Conservation (phyloP, 495 filamentous ascomycete genomes). For the Aspergillus egyptiacus region DNA sequence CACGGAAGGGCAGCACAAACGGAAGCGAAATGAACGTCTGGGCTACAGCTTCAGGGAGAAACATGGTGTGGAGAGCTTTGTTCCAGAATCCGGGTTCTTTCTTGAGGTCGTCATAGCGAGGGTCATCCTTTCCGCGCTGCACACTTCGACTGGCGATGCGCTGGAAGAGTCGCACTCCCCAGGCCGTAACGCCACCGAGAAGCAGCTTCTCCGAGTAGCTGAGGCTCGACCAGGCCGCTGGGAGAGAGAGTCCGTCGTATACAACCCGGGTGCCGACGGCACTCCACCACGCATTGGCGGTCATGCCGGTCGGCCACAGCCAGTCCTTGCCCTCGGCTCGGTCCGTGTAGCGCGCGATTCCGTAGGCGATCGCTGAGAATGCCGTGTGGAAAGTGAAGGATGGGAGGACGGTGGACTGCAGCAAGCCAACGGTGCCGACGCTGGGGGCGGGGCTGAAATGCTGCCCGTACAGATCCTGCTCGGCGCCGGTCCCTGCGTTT, state of each 20-base stretch:
- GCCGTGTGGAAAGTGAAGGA: constrained; percentile 41
- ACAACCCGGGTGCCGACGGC: constrained; percentile 44
- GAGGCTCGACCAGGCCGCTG: constrained; percentile 36
- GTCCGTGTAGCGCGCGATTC: constrained; percentile 40
- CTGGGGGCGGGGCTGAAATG: background rate
- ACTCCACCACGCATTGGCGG: constrained; percentile 54
- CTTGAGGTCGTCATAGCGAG: constrained; percentile 46
- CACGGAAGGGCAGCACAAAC: constrained; percentile 47
- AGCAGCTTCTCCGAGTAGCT: constrained; percentile 48
- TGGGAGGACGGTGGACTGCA: constrained; percentile 47
- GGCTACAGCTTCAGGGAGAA: constrained; percentile 46
- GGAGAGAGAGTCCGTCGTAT: constrained; percentile 32
- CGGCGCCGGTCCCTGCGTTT: background rate
- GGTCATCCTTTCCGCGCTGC: constrained; percentile 46
- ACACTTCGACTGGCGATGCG: constrained; percentile 42
- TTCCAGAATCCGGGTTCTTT: constrained; percentile 50
- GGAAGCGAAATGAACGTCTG: constrained; percentile 51
- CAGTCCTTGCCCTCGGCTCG: constrained; percentile 52
- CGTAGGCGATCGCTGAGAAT: constrained; percentile 43
- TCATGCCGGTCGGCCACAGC: constrained; percentile 49
- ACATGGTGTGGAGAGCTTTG: constrained; percentile 41
- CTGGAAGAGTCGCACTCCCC: constrained; percentile 50
- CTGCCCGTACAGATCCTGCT: constrained; percentile 1
- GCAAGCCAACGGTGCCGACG: constrained; percentile 35
- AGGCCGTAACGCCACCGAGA: constrained; percentile 47